Evolutionary conservation across 2,329 filamentous ascomycete species (phyloP), one percentile per base, ranked within the genome.

Genomic region (Pyrenochaeta sp.): DNA sequence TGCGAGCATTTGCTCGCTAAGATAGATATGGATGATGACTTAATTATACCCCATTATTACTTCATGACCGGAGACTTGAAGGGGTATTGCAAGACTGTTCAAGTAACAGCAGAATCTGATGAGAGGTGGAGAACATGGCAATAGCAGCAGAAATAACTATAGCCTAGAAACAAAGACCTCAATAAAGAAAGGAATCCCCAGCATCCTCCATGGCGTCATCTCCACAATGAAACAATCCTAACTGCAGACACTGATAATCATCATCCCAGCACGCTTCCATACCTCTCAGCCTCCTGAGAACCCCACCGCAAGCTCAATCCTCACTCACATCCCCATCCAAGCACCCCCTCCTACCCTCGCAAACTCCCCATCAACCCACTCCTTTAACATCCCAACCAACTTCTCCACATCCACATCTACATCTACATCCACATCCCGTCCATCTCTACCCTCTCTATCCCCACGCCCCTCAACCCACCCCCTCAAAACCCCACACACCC

Each of bases 341-440:
- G 19, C 22, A 46, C 5, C 22, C 24, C 15, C 44, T 24, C 45
- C 28, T 13, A 54, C 5, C 50, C 58, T 45, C 37, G 12, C 28
- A 40, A 50, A 39, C 40, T 55, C 59, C 9, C 24, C 27, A 13
- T 37, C 51, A 25, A 55, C 55, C 49, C 59, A 58, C 5, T n/a
- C 24, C 15, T 19, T 49, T 30, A 30, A 30, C 28, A 9, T 9
- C 28, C 44, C n/a, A 12, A 30, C 2, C 27, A 28, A 15, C 12
- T 19, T 9, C 28, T 30, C 12, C 25, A 46, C 8, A 5, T 24
- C 27, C 3, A 30, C 24, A 5, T 24, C 27, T 5, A 2, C 44
- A 4, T n/a, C 44, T 10, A 25, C 44, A 19, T 22, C 19, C 49
- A 22, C 19, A 24, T 34, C 19, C 19, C 44, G 24, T 28, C 28